Evolutionary conservation across 129 eudicot genomes (phyloP), one percentile per base, ranked within the genome.

Genomic region (Chrysanthemum lavandulifolium): DNA sequence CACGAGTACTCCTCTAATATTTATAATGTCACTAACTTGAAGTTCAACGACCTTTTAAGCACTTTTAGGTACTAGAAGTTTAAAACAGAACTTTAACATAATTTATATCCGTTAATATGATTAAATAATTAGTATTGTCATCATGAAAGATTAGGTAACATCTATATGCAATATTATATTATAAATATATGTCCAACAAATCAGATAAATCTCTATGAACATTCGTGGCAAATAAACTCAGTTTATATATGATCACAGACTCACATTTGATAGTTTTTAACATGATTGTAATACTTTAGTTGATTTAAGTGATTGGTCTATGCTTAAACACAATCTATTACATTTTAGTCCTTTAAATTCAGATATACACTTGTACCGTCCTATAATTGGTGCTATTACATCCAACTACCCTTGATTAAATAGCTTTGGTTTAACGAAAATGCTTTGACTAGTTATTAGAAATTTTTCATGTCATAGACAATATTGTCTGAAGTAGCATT

Each of bases 171-270:
- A 13, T 15, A 52, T 56, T 16, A 56, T n/a, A 15, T 3, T 15
- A 0, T 14, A 15, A 4, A 61, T 61, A 1, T 31, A 62, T 14
- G 12, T 33, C 18, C 3, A 62, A 62, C 49, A 19, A 62, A 62
- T 5, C 40, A 33, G 36, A 14, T 6, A 31, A 33, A 62, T 61
- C 25, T 59, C 7, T 59, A 6, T 10, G 33, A 33, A 31, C 18
- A 29, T 27, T 61, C 31, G 47, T 14, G 67, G 47, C 67, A 13
- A 36, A 36, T 36, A 36, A 61, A 62, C 50, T 31, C 14, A 6
- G 40, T 63, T 29, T 63, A 33, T 36, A 63, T 63, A 63, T 63
- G 23, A 63, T 63, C 68, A 33, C 25, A 52, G 7, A 36, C 43
- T 13, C 47, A 1, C 19, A 63, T 63, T 13, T 63, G 18, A 31